Evolutionary conservation across 306 rosid genomes (phyloP).

Genomic region (Luffa acutangula): DNA sequence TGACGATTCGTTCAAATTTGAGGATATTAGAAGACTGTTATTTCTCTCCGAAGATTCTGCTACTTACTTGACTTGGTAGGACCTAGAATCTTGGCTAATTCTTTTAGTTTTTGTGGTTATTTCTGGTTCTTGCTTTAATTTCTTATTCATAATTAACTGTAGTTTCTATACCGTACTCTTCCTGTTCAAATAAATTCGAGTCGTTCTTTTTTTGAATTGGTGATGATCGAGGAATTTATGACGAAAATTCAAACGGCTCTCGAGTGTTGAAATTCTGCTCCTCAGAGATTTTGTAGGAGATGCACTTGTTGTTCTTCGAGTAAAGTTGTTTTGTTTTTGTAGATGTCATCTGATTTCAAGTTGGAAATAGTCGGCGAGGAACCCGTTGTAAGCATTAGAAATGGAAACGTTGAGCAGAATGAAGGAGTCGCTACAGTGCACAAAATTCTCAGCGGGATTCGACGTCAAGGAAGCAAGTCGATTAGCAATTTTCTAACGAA

Average conservation of each 20-base stretch:
- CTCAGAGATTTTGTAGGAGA: background rate
- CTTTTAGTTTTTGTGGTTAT: background rate
- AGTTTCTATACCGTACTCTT: background rate
- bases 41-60: background rate
- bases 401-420: constrained; percentile 14
- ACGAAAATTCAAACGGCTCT: background rate
- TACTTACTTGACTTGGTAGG: constrained; percentile 1
- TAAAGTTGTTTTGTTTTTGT: background rate
- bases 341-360: constrained; percentile 53
- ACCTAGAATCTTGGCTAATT: background rate
- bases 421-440: constrained; percentile 16
- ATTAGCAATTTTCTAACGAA: constrained; percentile 22
- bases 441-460: constrained; percentile 21
- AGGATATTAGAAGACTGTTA: background rate
- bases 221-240: background rate
- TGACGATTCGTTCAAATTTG: background rate
- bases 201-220: background rate
- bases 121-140: background rate
- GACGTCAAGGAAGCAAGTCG: constrained; percentile 26
- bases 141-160: background rate
- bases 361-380: constrained; percentile 20
- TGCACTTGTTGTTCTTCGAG: background rate
- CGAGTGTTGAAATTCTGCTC: background rate
- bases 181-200: background rate
- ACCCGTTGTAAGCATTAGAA: constrained; percentile 16